Percentiles rank a stretch among this genome's conserved stretches.
Evolutionary conservation across 495 filamentous ascomycete species (phyloP).

Genomic region (Tetracladium setigerum): DNA sequence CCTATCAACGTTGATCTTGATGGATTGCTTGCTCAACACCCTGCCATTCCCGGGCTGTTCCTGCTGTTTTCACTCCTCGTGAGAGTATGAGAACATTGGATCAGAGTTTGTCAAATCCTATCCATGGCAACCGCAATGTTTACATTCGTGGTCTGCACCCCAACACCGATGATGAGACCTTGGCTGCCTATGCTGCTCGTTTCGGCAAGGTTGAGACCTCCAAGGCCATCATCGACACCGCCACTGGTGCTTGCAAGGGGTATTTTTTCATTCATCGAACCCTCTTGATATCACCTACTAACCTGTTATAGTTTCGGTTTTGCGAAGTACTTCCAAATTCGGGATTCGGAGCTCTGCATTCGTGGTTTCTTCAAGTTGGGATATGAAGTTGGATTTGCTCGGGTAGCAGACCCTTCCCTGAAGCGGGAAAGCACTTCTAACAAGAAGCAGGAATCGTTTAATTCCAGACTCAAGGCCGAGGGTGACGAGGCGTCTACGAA

Average conservation of each 20-base stretch:
- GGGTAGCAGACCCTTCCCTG: constrained; percentile 40
- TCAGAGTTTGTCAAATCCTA: constrained; percentile 85
- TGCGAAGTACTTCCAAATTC: constrained; percentile 81
- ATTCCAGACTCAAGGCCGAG: constrained; percentile 87
- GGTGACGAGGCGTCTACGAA: constrained; percentile 84
- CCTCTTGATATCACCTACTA: constrained; percentile 1
- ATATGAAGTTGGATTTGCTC: constrained; percentile 94
- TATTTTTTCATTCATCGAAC: constrained; percentile 30
- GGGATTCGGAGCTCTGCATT: constrained; percentile 90
- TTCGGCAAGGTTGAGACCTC: constrained; percentile 89
- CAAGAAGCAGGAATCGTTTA: constrained; percentile 76
- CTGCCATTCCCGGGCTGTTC: constrained; percentile 82
- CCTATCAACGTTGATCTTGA: constrained; percentile 57
- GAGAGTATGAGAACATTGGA: constrained; percentile 75
- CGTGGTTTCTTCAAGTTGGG: constrained; percentile 88
- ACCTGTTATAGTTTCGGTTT: constrained; percentile 71
- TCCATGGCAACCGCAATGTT: constrained; percentile 80
- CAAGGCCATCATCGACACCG: constrained; percentile 94
- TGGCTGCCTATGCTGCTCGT: constrained; percentile 71
- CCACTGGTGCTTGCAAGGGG: constrained; percentile 92
- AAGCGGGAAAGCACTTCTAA: constrained; percentile 13
- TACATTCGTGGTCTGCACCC: constrained; percentile 95
- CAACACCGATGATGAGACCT: constrained; percentile 85
- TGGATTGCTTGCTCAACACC: constrained; percentile 61
- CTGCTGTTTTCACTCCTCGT: constrained; percentile 69